Evolutionary conservation across 2,329 filamentous ascomycete species (phyloP).

Genomic region (Verticillium albo-atrum): DNA sequence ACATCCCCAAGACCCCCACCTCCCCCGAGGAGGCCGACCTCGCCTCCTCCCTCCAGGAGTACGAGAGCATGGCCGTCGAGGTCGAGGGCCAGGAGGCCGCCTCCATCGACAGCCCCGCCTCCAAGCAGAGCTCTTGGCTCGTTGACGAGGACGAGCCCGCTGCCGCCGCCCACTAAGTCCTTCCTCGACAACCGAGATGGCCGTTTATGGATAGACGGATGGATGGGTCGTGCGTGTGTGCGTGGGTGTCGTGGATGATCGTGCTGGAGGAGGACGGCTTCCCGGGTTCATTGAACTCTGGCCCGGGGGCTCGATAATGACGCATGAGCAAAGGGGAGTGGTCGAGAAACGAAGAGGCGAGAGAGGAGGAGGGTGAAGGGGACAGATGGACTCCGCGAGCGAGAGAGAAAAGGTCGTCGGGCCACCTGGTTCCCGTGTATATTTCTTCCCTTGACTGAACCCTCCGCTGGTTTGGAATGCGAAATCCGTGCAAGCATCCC

Average conservation of each 20-base stretch:
- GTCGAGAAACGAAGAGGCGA: not conserved
- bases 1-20: conserved; percentile 70
- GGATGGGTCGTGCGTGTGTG: too few relatives aligned
- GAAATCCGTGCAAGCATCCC: conserved; percentile 1
- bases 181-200: conserved; percentile 2
- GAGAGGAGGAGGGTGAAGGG: not conserved
- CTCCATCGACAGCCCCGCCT: conserved; percentile 51
- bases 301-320: not conserved
- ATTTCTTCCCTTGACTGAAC: conserved; percentile 2
- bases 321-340: not conserved
- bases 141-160: conserved; percentile 64
- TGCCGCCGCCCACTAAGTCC: conserved; percentile 40
- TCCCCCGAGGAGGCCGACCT: conserved; percentile 95
- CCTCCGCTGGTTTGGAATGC: conserved; percentile 2
- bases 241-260: not conserved
- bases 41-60: conserved; percentile 84
- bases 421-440: conserved; percentile 1
- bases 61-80: conserved; percentile 91
- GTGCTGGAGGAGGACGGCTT: not conserved
- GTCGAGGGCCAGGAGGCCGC: conserved; percentile 78
- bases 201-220: too few relatives aligned
- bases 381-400: not conserved
- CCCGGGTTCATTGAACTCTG: not conserved
- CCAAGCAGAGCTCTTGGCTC: conserved; percentile 55
- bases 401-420: conserved; percentile 1